Percentiles rank a stretch among this genome's conserved stretches.
These are phyloP conservation scores for Fusarium sp. DNA, from an alignment of 2,329 filamentous ascomycete genomes.

Conservation along the genomic window DNA sequence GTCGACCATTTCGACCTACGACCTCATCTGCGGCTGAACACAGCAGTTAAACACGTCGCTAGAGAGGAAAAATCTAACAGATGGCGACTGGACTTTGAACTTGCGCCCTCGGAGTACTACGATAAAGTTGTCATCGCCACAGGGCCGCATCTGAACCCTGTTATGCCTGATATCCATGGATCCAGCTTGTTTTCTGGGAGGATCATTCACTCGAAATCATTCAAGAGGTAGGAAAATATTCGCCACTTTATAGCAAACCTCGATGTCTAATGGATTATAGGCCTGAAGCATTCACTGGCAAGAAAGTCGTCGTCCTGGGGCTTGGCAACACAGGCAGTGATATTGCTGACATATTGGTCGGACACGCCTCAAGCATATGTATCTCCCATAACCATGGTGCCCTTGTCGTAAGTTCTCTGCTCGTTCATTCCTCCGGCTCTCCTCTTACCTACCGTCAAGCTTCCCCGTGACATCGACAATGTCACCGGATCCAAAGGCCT, in stretches of 20 bases:
- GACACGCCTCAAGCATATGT: not conserved
- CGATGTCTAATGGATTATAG: not conserved
- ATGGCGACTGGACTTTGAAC: conserved; percentile 28
- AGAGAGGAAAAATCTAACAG: not conserved
- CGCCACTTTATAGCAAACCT: not conserved
- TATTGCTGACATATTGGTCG: not conserved
- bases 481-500: not conserved
- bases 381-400: not conserved
- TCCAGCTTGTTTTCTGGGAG: conserved; percentile 33
- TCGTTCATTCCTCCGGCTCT: not conserved
- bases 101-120: conserved; percentile 36
- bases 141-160: conserved; percentile 48
- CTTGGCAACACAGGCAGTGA: not conserved
- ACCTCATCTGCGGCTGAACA: not conserved
- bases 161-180: conserved; percentile 51
- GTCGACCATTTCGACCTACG: not conserved
- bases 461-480: not conserved
- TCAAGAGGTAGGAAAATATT: not conserved
- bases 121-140: conserved; percentile 54
- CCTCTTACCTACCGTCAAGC: not conserved
- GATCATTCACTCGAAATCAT: not conserved
- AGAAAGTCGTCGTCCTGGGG: not conserved
- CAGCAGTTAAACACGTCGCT: not conserved
- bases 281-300: not conserved
- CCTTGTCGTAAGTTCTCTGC: not conserved